Conservation (phyloP, 108 stramenopile genomes). For the Pseudonitzschia multiseries region DNA sequence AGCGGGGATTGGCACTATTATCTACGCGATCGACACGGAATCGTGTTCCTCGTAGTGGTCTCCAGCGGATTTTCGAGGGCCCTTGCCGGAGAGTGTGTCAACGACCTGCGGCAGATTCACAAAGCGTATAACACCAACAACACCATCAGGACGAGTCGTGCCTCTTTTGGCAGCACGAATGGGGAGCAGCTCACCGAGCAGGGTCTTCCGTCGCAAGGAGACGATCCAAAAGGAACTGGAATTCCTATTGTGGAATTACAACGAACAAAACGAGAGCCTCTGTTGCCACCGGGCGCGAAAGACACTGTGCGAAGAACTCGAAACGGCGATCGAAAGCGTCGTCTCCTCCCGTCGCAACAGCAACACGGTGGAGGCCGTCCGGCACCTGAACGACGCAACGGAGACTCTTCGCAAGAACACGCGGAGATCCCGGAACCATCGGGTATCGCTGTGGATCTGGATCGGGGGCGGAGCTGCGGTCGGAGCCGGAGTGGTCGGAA, state of each 20-base stretch:
- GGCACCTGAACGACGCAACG: neutral
- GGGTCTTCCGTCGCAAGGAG: neutral
- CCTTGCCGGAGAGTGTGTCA: neutral
- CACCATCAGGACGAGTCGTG: too few species aligned
- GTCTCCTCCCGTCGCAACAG: neutral
- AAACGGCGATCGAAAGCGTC: neutral
- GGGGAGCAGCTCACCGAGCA: too few species aligned
- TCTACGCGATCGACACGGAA: neutral
- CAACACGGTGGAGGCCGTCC: neutral
- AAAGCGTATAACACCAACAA: neutral
- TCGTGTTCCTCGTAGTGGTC: neutral
- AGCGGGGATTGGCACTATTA: neutral
- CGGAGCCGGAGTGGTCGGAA: neutral
- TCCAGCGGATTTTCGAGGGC: neutral
- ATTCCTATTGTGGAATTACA: neutral
- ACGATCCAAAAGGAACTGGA: neutral
- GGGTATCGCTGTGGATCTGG: neutral
- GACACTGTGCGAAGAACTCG: neutral
- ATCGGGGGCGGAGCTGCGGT: neutral
- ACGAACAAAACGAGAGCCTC: conserved; percentile 2
- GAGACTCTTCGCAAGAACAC: neutral
- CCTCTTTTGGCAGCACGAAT: too few species aligned
- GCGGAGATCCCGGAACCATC: neutral
- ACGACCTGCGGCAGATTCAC: neutral
- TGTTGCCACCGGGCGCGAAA: neutral